Percentiles rank a stretch among this genome's conserved stretches.
phyloP scores from a whole-genome alignment of 2,329 filamentous ascomycete species.

The Verticillium isaacii region DNA sequence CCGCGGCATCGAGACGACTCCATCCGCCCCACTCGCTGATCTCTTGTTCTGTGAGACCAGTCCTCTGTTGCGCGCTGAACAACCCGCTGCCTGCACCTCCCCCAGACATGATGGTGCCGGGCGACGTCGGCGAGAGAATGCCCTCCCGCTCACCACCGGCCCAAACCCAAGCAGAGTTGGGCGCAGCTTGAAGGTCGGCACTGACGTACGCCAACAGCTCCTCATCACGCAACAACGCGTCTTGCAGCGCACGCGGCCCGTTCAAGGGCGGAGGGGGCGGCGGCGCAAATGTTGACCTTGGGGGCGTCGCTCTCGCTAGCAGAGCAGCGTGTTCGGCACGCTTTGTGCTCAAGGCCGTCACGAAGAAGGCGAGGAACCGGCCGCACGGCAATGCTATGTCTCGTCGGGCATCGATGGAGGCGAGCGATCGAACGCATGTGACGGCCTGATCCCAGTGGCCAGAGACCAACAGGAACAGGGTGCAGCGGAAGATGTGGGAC shows the following conservation, averaged over 20 bases:
- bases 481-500: conserved; percentile 81
- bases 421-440: conserved; percentile 66
- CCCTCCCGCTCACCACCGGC: conserved; percentile 50
- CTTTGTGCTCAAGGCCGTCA: conserved; percentile 58
- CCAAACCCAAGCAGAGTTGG: conserved; percentile 82
- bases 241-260: conserved; percentile 22
- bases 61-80: conserved; percentile 41
- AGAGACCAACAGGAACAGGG: conserved; percentile 72
- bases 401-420: conserved; percentile 65
- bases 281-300: conserved; percentile 19
- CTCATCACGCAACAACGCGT: conserved; percentile 60
- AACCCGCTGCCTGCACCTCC: conserved; percentile 28
- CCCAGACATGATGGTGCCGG: conserved; percentile 8
- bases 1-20: conserved; percentile 60
- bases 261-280: conserved; percentile 21
- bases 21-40: conserved; percentile 74
- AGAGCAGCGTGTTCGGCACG: conserved; percentile 39
- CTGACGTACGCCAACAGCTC: conserved; percentile 84
- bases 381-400: conserved; percentile 75
- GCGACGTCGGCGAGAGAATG: conserved; percentile 11
- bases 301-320: conserved; percentile 23
- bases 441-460: conserved; percentile 69
- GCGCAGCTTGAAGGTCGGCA: conserved; percentile 78
- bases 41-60: conserved; percentile 51
- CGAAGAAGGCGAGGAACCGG: conserved; percentile 76